Conservation (phyloP, 306 rosid species). For the Canavalia ensiformis region DNA sequence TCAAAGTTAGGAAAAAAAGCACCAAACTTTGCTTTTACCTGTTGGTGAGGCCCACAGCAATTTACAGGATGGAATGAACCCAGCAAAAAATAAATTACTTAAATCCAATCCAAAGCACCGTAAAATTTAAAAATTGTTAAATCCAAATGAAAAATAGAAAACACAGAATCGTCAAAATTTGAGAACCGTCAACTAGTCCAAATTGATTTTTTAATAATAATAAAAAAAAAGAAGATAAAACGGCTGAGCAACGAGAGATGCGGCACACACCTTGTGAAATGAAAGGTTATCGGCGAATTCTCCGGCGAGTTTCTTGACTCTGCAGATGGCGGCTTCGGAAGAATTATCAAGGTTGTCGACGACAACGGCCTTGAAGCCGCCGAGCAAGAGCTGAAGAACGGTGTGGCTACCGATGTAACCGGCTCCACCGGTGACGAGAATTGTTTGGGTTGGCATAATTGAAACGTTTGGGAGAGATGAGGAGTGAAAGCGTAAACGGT, state of each 20-base stretch:
- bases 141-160: constrained; percentile 10
- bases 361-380: constrained; percentile 71
- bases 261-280: constrained; percentile 72
- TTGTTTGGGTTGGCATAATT: constrained; percentile 59
- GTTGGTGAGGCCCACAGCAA: constrained; percentile 37
- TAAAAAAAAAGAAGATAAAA: background rate
- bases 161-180: background rate
- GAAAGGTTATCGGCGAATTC: constrained; percentile 68
- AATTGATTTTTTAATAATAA: background rate
- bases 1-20: constrained; percentile 3
- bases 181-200: constrained; percentile 6
- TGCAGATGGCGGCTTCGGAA: constrained; percentile 57
- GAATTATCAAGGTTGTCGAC: constrained; percentile 91
- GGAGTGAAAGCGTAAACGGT: background rate
- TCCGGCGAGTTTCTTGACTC: constrained; percentile 84
- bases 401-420: constrained; percentile 98
- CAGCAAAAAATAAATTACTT: constrained; percentile 1
- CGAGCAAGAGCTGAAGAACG: constrained; percentile 85
- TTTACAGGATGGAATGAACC: background rate
- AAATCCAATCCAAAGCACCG: background rate
- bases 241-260: no score
- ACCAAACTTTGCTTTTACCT: constrained; percentile 35
- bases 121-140: background rate
- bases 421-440: constrained; percentile 96
- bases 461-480: background rate